Base-by-base conservation (phyloP, 2,329 filamentous ascomycete species). In the Rhynchosporium agropyri region DNA sequence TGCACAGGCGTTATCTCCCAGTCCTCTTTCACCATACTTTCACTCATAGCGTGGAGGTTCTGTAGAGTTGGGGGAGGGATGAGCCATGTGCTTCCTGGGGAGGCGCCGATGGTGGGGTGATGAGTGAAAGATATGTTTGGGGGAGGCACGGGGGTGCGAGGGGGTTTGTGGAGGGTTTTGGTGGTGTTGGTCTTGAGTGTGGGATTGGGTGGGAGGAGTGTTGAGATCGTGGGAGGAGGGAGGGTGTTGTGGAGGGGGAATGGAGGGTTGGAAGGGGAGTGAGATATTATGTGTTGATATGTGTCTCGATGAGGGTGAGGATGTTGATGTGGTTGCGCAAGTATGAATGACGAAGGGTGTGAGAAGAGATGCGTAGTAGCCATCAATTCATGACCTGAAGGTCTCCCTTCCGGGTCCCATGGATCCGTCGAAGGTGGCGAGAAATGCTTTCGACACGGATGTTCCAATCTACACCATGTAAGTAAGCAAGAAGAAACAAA, bases 1-100 rank as follows among this genome's bases (percentile, higher is more conserved):
- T 73, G 71, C n/a, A 73, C 71, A 20, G 71, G 71, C 33, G 71
- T 73, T 4, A 73, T 69, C 45, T 73, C 71, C 56, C 64, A 70
- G 40, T 73, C 67, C 0, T 49, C 58, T 54, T 67, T 70, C 0
- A 68, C 66, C 1, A 73, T 62, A 6, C 46, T 63, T 10, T 56
- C 58, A 10, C 62, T 59, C 67, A 73, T 70, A 3, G 54, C 65
- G 29, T 66, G 55, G 7, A 72, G 61, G 15, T 65, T 62, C 15
- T 61, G 43, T 4, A 69, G 38, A 64, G 43, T 1, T 29, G 51
- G 20, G 65, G 60, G 3, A 51, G 58, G n/a, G 58, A 38, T 26
- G 15, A 29, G 29, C 56, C 46, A 50, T 15, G 56, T 58, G 29
- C 33, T 58, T 4, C 43, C 43, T 58, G 48, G 61, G 10, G 29